A percentile compares a stretch with the other conserved stretches of the same genome.
phyloP scores from a whole-genome alignment of 768 basidiomycete species.

The Lyophyllum atratum region DNA sequence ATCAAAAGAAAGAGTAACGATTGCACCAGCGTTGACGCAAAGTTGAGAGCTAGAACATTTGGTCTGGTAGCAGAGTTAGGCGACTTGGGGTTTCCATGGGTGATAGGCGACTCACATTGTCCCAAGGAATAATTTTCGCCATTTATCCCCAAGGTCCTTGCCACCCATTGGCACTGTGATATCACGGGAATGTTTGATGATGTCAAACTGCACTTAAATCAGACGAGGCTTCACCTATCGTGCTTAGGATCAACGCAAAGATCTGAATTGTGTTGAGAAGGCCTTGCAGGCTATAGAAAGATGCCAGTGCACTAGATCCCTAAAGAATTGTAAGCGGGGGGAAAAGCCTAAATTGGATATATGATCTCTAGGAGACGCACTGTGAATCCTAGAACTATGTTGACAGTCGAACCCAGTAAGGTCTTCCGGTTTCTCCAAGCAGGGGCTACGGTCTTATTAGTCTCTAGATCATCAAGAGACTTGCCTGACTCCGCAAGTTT shows the following conservation, averaged over 20 bases:
- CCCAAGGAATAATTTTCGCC: slow-evolving; percentile 63
- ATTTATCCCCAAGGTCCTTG: slow-evolving; percentile 43
- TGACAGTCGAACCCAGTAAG: slow-evolving; percentile 49
- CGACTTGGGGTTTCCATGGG: neutral
- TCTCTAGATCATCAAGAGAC: slow-evolving; percentile 61
- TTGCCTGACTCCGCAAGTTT: slow-evolving; percentile 46
- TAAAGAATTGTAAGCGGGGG: slow-evolving; percentile 23
- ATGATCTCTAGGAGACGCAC: slow-evolving; percentile 36
- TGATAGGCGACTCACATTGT: slow-evolving; percentile 52
- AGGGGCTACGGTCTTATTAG: slow-evolving; percentile 48
- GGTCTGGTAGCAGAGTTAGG: slow-evolving; percentile 44
- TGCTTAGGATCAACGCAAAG: slow-evolving; percentile 69
- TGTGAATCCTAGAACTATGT: slow-evolving; percentile 52
- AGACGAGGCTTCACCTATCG: slow-evolving; percentile 47
- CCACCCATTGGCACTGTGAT: slow-evolving; percentile 40
- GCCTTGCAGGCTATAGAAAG: slow-evolving; percentile 72
- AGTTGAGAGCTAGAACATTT: slow-evolving; percentile 73
- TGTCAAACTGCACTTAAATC: neutral
- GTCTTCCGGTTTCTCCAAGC: slow-evolving; percentile 57
- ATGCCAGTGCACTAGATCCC: slow-evolving; percentile 71
- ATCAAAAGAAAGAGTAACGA: slow-evolving; percentile 62
- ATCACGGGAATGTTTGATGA: neutral
- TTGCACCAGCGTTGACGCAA: slow-evolving; percentile 59
- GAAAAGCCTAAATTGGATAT: neutral
- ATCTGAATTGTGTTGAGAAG: slow-evolving; percentile 70